Base-by-base conservation (phyloP, 108 stramenopile species). In the Pseudonitzschia multiseries region DNA sequence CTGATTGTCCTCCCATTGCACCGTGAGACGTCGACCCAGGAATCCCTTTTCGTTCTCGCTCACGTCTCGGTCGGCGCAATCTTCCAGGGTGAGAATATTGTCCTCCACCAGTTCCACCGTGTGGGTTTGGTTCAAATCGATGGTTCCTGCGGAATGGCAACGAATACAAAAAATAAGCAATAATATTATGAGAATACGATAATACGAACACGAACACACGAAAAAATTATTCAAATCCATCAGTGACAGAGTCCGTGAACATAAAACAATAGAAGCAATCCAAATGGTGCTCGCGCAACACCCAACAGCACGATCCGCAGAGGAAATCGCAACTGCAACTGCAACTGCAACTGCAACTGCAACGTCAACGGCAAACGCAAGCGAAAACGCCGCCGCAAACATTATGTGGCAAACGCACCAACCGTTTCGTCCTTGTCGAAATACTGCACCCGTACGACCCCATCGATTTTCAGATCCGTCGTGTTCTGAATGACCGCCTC, bases 1-100 rank as follows among this genome's bases (percentile, higher is more conserved):
- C 8, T 50, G 8, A 26, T 36, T 36, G 46, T 67, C 46, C 21
- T 22, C 17, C 66, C 66, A 67, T 50, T 46, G 24, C 1, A 67
- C 66, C 12, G 28, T 44, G 22, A 67, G 42, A 17, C 66, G 66
- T 3, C 46, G 43, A 22, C 66, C 66, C 44, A 67, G 26, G 18
- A 27, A 48, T 17, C 46, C 43, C 0, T 28, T 50, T 17, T 67
- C 66, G 3, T 24, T 24, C 1, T 26, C 46, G 21, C 18, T 46
- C 9, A 67, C 10, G 0, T 28, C 48, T 24, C 43, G 14, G 9
- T 65, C 64, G 33, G 8, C 33, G 61, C 18, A 10, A 6, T 67
- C 27, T 27, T 67, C 66, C 4, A 21, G 46, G 26, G 42, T 48
- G 32, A 56, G n/a, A 1, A 56, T 26, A 22, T 56, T 62, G 15